Base-by-base conservation (phyloP, 2,329 filamentous ascomycete species). In the Grosmannia clavigera region DNA sequence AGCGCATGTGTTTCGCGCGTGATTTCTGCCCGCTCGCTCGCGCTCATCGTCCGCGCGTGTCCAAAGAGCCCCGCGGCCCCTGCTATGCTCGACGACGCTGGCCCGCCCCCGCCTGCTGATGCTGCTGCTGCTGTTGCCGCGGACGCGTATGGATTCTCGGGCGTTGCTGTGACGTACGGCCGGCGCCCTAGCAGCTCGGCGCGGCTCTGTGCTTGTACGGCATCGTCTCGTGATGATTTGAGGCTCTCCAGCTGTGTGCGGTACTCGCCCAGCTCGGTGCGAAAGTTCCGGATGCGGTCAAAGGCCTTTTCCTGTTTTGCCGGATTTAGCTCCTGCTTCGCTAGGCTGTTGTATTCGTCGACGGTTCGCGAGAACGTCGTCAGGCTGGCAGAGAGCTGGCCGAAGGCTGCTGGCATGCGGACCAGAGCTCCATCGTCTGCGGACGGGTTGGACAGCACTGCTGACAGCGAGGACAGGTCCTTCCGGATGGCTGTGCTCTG, bases 111-210 rank as follows among this genome's bases (percentile, higher is more conserved):
- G n/a, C 19, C 19, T 46, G 43, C 14, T 19, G 40, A 43, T 16
- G 57, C 3, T 31, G 65, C 50, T 7, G 64, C 64, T 50, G 70
- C 71, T 3, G 70, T 70, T 16, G 70, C 72, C 3, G 75, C 69
- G 64, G 88, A 83, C 19, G 90, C 84, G 71, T 97, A 97, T 0
- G 94, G 94, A 68, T 97, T 97, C 72, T 97, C 94, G 1, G 94
- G 92, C 2, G 84, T 87, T 5, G 74, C 70, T 1, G 88, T 88
- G n/a, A 85, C 82, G 68, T 94, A 92, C 1, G 91, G 90, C 55
- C 94, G 80, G 58, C 94, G 81, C 31, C 92, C 92, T 0, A 97
- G 81, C 31, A 99, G 80, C 72, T 97, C 94, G 63, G 81, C 81
- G 56, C 90, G 82, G 70, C 91, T 89, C 60, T 76, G 72, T 57